A percentile compares a stretch with the other conserved stretches of the same genome.
These are phyloP conservation scores for Kwoniella mangroviensis DNA, from an alignment of 768 basidiomycete genomes.

Conservation along the genomic window DNA sequence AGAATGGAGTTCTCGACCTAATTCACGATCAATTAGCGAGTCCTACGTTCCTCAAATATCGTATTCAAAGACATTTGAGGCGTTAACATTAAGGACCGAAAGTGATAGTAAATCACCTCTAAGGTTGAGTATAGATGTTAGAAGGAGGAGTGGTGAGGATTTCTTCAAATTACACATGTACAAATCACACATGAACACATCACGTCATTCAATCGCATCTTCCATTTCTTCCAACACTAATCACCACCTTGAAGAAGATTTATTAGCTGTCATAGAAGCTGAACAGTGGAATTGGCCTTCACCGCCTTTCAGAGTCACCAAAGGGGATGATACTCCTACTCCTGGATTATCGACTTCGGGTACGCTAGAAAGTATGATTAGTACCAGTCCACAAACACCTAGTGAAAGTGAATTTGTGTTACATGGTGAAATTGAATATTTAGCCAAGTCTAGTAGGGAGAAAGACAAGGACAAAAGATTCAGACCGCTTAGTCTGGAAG, in stretches of 20 bases:
- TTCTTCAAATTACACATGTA: neutral
- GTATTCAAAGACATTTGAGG: neutral
- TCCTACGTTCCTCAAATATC: neutral
- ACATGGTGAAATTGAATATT: conserved; percentile 16
- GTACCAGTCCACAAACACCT: conserved; percentile 10
- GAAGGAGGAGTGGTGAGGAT: neutral
- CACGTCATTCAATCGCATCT: conserved; percentile 14
- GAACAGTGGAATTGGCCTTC: conserved; percentile 20
- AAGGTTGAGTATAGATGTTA: neutral
- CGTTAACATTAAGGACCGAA: neutral
- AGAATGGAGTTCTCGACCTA: conserved; percentile 7
- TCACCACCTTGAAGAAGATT: conserved; percentile 8
- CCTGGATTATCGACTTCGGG: conserved; percentile 18
- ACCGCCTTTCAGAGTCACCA: conserved; percentile 17
- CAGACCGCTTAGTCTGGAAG: conserved; percentile 6
- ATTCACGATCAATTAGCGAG: conserved; percentile 6
- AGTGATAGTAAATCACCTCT: neutral
- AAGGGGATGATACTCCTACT: neutral
- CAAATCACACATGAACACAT: neutral
- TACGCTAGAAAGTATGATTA: conserved; percentile 12
- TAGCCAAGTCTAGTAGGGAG: conserved; percentile 3
- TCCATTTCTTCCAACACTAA: conserved; percentile 1
- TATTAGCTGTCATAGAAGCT: conserved; percentile 11
- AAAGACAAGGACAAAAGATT: neutral
- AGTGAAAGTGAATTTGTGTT: conserved; percentile 19